Percentiles rank a stretch among this genome's conserved stretches.
These are phyloP conservation scores for Mollisiaceae sp. DNA, from an alignment of 2,329 filamentous ascomycete species.

Conservation along the genomic window DNA sequence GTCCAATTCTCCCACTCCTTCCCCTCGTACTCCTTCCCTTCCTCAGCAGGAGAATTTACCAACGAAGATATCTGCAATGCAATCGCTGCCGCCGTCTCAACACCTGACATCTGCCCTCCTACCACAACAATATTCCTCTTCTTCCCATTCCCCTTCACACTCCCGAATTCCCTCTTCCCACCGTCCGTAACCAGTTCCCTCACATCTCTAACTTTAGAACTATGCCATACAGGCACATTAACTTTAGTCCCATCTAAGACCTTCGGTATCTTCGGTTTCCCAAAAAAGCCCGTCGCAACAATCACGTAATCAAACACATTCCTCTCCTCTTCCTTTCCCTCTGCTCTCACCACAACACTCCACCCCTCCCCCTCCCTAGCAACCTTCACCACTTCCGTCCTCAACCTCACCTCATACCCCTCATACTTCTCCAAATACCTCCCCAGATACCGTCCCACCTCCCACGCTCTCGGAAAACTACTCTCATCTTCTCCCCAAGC, in stretches of 20 bases:
- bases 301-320: slow-evolving; percentile 70
- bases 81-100: slow-evolving; percentile 76
- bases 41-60: slow-evolving; percentile 54
- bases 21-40: background rate
- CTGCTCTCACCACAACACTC: slow-evolving; percentile 28
- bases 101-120: slow-evolving; percentile 82
- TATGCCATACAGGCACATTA: slow-evolving; percentile 64
- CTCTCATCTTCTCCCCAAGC: slow-evolving; percentile 68
- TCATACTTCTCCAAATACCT: slow-evolving; percentile 63
- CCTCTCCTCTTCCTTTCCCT: slow-evolving; percentile 12
- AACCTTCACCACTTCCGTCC: slow-evolving; percentile 30
- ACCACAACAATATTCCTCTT: slow-evolving; percentile 72
- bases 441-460: slow-evolving; percentile 75
- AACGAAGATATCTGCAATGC: slow-evolving; percentile 73
- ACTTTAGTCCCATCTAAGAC: slow-evolving; percentile 43
- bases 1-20: slow-evolving; percentile 51
- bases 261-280: slow-evolving; percentile 59
- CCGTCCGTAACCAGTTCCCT: slow-evolving; percentile 50
- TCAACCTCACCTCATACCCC: slow-evolving; percentile 34
- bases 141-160: slow-evolving; percentile 40
- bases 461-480: slow-evolving; percentile 76
- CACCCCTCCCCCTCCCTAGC: slow-evolving; percentile 27
- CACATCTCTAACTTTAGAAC: slow-evolving; percentile 67
- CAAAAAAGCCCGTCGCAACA: slow-evolving; percentile 79
- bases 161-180: slow-evolving; percentile 35